These are phyloP conservation scores for Lodderomyces parapsilosis DNA, from an alignment of 1,139 yeast genomes.

Conservation along the genomic window DNA sequence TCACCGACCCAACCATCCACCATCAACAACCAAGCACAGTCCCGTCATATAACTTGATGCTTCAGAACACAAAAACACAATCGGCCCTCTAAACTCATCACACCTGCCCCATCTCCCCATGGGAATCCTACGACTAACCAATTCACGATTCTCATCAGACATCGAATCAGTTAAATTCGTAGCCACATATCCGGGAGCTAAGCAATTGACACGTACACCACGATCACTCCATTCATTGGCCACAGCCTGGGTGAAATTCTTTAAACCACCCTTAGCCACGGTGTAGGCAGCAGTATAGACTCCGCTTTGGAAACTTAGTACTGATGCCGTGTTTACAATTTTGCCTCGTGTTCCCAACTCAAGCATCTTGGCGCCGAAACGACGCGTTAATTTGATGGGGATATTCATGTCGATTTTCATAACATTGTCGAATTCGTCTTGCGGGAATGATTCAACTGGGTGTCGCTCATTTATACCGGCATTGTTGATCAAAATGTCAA, in stretches of 20 bases:
- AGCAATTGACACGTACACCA: constrained; percentile 53
- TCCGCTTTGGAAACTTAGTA: constrained; percentile 55
- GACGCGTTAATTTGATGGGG: constrained; percentile 45
- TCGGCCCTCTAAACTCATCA: constrained; percentile 56
- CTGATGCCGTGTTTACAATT: constrained; percentile 28
- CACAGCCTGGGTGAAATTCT: constrained; percentile 46
- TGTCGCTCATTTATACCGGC: constrained; percentile 50
- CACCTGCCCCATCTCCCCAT: constrained; percentile 52
- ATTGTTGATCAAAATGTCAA: constrained; percentile 54
- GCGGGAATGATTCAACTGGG: constrained; percentile 20
- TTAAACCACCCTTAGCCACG: constrained; percentile 54
- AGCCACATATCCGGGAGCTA: constrained; percentile 56
- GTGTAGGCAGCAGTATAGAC: constrained; percentile 55
- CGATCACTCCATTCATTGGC: constrained; percentile 54
- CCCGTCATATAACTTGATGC: constrained; percentile 57
- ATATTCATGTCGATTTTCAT: constrained; percentile 49
- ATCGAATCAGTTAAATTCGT: constrained; percentile 51
- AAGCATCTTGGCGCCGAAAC: constrained; percentile 45
- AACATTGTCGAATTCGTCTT: constrained; percentile 44
- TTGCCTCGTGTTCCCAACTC: constrained; percentile 32
- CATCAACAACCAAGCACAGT: constrained; percentile 52
- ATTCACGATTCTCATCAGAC: constrained; percentile 27
- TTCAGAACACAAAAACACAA: constrained; percentile 46
- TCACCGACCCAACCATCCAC: constrained; percentile 41
- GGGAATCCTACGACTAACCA: constrained; percentile 46